Conservation (phyloP, 345 rosid species). For the Hibiscus syriacus region DNA sequence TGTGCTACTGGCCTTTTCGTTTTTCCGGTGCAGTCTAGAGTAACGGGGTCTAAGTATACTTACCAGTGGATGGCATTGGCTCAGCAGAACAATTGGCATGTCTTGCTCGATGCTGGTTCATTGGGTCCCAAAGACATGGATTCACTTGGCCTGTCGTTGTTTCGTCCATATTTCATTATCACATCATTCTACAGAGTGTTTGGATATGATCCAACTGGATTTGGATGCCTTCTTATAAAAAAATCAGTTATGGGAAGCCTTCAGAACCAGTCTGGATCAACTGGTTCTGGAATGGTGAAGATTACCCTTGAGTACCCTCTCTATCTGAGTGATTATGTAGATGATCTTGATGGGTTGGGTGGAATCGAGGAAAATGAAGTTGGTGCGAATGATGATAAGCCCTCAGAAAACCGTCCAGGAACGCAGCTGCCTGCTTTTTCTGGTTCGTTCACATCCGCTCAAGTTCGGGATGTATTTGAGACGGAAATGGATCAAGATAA, state of each 20-base stretch:
- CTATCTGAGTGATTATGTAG: slow-evolving; percentile 85
- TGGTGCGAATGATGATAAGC: slow-evolving; percentile 43
- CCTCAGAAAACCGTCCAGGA: slow-evolving; percentile 47
- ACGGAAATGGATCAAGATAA: slow-evolving; percentile 84
- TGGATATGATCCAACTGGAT: slow-evolving; percentile 96
- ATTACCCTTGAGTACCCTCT: slow-evolving; percentile 91
- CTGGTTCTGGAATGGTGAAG: slow-evolving; percentile 98
- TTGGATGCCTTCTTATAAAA: slow-evolving; percentile 95
- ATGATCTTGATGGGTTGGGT: slow-evolving; percentile 61
- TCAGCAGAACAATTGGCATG: slow-evolving; percentile 99
- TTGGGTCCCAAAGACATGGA: slow-evolving; percentile 99
- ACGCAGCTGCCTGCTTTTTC: slow-evolving; percentile 92
- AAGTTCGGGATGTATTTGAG: slow-evolving; percentile 88
- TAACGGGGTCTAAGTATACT: slow-evolving; percentile 92
- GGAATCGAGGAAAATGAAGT: slow-evolving; percentile 51
- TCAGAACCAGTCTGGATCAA: slow-evolving; percentile 83
- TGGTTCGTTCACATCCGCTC: slow-evolving; percentile 78
- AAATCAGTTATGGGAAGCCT: slow-evolving; percentile 95
- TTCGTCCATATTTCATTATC: slow-evolving; percentile 91
- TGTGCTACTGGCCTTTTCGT: slow-evolving; percentile 83
- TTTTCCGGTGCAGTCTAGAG: slow-evolving; percentile 97
- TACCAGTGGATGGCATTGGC: slow-evolving; percentile 99
- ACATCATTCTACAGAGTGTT: slow-evolving; percentile 97
- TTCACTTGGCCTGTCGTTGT: slow-evolving; percentile 90
- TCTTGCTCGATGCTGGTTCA: slow-evolving; percentile 96